phyloP scores from a whole-genome alignment of 139 green algal species.

The Closterium sp. region DNA sequence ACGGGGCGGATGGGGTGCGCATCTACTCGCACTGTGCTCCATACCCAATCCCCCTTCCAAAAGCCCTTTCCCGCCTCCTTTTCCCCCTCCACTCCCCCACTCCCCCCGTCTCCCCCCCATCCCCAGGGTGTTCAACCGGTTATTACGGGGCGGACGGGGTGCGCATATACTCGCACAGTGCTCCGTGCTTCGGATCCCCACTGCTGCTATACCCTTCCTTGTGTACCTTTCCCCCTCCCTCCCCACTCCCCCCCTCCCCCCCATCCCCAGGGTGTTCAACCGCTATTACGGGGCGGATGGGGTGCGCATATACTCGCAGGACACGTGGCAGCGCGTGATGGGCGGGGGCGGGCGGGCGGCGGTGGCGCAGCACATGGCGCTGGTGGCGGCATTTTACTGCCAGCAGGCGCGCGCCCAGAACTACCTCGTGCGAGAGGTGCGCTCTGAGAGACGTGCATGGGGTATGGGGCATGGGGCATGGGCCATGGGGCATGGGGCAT shows the following conservation, averaged over 20 bases:
- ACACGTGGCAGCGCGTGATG: slow-evolving; percentile 79
- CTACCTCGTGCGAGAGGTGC: slow-evolving; percentile 79
- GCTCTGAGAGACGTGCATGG: no score
- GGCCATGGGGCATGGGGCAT: neutral
- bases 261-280: slow-evolving; percentile 94
- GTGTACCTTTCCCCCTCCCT: neutral
- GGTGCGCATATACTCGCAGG: slow-evolving; percentile 79
- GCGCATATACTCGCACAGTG: slow-evolving; percentile 76
- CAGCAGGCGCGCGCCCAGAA: slow-evolving; percentile 77
- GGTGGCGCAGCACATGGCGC: slow-evolving; percentile 54
- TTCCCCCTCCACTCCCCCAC: slow-evolving; percentile 56
- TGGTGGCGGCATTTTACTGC: slow-evolving; percentile 77
- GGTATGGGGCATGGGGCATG: no score
- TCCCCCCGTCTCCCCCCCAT: no score
- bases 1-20: slow-evolving; percentile 87
- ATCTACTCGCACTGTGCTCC: slow-evolving; percentile 83
- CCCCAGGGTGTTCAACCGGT: slow-evolving; percentile 89
- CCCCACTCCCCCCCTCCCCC: no score
- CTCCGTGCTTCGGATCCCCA: no score
- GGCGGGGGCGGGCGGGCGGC: slow-evolving; percentile 59
- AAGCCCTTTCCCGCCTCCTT: slow-evolving; percentile 80
- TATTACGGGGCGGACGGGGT: slow-evolving; percentile 92
- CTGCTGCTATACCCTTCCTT: no score
- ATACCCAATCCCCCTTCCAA: slow-evolving; percentile 46
- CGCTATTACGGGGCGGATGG: slow-evolving; percentile 91